Base-by-base conservation (phyloP, 1,284 basidiomycete genomes). In the Apiotrichum domesticum region DNA sequence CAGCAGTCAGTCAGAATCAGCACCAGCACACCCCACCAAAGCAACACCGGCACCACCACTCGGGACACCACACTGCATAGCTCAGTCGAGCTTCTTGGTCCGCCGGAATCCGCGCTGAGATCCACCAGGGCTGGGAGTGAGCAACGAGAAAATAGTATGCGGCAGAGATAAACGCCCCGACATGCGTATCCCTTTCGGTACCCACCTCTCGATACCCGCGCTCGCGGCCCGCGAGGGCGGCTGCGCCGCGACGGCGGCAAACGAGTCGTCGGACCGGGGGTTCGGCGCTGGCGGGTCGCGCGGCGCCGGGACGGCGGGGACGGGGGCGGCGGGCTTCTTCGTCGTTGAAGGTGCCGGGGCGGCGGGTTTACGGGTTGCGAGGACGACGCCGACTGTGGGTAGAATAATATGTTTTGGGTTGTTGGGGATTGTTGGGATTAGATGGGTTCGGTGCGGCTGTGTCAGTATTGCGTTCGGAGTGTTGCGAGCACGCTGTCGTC, bases 71-170 rank as follows among this genome's bases (percentile, higher is more conserved):
- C 29, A 33, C 42, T 35, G 32, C 37, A 46, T 40, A 6, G 4
- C 9, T 47, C 49, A 55, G 51, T 59, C 58, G 41, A 59, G 58
- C 52, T 59, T 59, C 58, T 59, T 59, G 34, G 58, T 59, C 34
- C 58, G 44, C 51, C 53, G 52, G 55, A 59, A 59, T 21, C 55
- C 58, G 9, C 58, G 15, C 54, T 59, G 54, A 2, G n/a, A 33
- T 21, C 21, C 21, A 21, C 21, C 21, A 21, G 21, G 21, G 21
- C 21, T 21, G 21, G 21, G 21, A 21, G 21, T 21, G 21, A 21
- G 21, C 21, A 21, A 21, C 21, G 21, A 21, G 21, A 21, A 21
- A 21, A 21, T 21, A 21, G 21, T 21, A 21, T 21, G 21, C 21
- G 21, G 21, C 21, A 21, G 21, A 21, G 21, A 21, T 21, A 21